A percentile compares a stretch with the other conserved stretches of the same genome.
phyloP scores from a whole-genome alignment of 352 stramenopile genomes.

The Aphanomyces astaci region DNA sequence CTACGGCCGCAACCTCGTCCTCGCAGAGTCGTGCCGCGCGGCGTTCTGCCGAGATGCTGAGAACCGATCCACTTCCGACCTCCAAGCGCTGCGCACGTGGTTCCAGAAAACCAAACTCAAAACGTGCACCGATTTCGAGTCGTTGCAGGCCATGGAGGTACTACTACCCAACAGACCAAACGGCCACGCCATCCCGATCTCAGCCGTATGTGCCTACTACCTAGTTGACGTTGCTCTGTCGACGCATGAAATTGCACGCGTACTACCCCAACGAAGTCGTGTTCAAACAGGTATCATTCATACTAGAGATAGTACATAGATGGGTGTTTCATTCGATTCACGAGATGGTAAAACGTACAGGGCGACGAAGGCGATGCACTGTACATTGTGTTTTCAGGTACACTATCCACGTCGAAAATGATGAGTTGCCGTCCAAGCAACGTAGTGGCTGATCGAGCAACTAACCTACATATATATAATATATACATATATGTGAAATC shows the following conservation, averaged over 20 bases:
- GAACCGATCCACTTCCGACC: constrained; percentile 45
- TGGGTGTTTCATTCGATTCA: too few species aligned
- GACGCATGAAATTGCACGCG: constrained; percentile 42
- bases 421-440: too few species aligned
- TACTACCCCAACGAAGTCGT: constrained; percentile 49
- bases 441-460: too few species aligned
- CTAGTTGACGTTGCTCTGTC: constrained; percentile 53
- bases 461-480: too few species aligned
- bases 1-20: constrained; percentile 54
- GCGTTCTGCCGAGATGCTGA: constrained; percentile 43
- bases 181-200: too few species aligned
- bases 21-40: constrained; percentile 60
- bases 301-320: too few species aligned
- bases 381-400: constrained; percentile 60
- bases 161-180: too few species aligned
- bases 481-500: too few species aligned
- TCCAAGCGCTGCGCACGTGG: constrained; percentile 59
- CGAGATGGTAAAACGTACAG: constrained; percentile 24
- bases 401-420: neutral
- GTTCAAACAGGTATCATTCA: constrained; percentile 58
- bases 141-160: constrained; percentile 34
- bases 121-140: constrained; percentile 63
- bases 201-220: too few species aligned
- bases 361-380: constrained; percentile 63
- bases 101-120: constrained; percentile 72